Evolutionary conservation across 768 basidiomycete genomes (phyloP).

Genomic region (Mycena galericulata): DNA sequence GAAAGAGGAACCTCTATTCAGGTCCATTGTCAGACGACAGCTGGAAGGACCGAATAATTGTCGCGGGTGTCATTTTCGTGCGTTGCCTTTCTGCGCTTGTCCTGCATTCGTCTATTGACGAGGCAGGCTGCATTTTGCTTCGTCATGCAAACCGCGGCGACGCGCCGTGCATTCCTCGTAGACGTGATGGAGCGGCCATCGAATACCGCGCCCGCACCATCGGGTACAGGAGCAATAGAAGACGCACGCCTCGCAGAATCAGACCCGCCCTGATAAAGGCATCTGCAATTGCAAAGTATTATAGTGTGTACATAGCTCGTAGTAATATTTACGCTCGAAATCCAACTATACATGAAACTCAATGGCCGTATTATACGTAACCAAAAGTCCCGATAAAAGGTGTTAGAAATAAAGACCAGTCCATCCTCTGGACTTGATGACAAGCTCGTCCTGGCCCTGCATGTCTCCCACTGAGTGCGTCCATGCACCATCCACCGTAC

Average conservation of each 20-base stretch:
- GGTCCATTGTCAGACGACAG: slow-evolving; percentile 65
- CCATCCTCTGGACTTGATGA: slow-evolving; percentile 59
- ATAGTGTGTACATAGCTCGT: neutral
- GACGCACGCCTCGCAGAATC: slow-evolving; percentile 27
- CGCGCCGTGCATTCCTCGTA: slow-evolving; percentile 20
- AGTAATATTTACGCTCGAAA: slow-evolving; percentile 19
- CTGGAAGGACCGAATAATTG: slow-evolving; percentile 74
- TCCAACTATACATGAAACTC: neutral
- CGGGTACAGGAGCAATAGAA: neutral
- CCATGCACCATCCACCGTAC: slow-evolving; percentile 41
- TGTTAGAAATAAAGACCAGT: slow-evolving; percentile 58
- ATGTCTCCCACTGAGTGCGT: slow-evolving; percentile 57
- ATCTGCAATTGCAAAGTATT: slow-evolving; percentile 9
- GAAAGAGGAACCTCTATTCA: slow-evolving; percentile 59
- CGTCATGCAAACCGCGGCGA: slow-evolving; percentile 20
- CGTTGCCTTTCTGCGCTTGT: slow-evolving; percentile 33
- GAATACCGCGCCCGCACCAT: neutral
- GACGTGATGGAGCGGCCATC: neutral
- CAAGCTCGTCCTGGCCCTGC: slow-evolving; percentile 54
- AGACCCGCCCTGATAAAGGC: slow-evolving; percentile 16
- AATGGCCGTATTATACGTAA: neutral
- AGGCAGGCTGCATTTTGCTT: slow-evolving; percentile 29
- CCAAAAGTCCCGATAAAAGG: neutral
- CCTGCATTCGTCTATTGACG: neutral
- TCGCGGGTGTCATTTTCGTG: slow-evolving; percentile 68